phyloP scores from a whole-genome alignment of 2,329 filamentous ascomycete genomes.

The Akanthomyces lecanii region DNA sequence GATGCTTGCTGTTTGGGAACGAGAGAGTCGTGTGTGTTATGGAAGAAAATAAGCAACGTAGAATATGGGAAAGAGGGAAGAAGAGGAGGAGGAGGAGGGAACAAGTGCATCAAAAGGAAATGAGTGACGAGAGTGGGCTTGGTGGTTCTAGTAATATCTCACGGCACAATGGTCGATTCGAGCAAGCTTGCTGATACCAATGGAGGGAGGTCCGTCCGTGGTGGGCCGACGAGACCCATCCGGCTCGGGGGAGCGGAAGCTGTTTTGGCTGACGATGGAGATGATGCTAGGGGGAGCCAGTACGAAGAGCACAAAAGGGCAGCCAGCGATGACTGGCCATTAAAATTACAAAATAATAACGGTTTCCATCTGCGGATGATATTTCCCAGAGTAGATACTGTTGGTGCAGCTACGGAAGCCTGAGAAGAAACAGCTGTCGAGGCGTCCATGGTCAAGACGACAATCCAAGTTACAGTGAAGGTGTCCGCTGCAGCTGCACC shows the following conservation, averaged over 20 bases:
- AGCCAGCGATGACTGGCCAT: background rate
- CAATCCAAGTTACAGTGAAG: background rate
- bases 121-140: background rate
- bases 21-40: background rate
- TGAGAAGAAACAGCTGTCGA: background rate
- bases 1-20: background rate
- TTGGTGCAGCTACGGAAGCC: background rate
- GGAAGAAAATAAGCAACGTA: background rate
- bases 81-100: background rate
- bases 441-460: no score
- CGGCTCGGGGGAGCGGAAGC: constrained; percentile 17
- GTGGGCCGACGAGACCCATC: constrained; percentile 8
- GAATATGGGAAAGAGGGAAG: background rate
- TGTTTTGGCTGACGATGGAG: constrained; percentile 6
- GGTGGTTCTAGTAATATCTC: constrained; percentile 7
- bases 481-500: background rate
- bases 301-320: background rate
- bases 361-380: background rate
- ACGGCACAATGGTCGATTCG: background rate
- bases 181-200: background rate
- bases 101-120: background rate
- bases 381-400: background rate
- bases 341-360: background rate
- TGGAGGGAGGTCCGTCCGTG: background rate
- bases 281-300: background rate